These are phyloP conservation scores for Bathelium albidoporum DNA, from an alignment of 495 filamentous ascomycete species.

Conservation along the genomic window DNA sequence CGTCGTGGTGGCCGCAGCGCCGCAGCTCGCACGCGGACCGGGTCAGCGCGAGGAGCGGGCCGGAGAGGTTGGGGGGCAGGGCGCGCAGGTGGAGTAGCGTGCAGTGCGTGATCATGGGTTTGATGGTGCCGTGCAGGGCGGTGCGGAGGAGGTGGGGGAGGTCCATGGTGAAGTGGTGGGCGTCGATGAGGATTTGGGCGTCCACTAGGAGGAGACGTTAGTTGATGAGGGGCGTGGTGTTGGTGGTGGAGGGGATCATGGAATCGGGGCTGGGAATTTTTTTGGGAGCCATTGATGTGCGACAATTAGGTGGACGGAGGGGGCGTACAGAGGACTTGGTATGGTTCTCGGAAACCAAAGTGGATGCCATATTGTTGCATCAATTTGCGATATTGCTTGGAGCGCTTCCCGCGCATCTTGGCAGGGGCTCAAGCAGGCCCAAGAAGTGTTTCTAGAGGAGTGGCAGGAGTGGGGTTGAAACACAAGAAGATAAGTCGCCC, in stretches of 20 bases:
- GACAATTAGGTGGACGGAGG: constrained; percentile 36
- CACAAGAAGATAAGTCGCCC: no score
- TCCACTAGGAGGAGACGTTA: constrained; percentile 46
- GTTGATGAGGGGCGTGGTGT: no score
- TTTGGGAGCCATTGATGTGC: no score
- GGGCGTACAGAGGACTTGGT: constrained; percentile 58
- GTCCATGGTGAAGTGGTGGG: constrained; percentile 70
- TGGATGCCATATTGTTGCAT: constrained; percentile 81
- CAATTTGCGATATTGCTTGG: constrained; percentile 91
- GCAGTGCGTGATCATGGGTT: constrained; percentile 51
- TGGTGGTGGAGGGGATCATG: no score
- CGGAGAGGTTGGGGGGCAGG: constrained; percentile 7
- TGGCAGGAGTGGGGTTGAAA: not conserved
- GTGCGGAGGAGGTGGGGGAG: constrained; percentile 58
- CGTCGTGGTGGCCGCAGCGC: constrained; percentile 78
- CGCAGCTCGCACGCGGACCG: constrained; percentile 49
- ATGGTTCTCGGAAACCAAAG: constrained; percentile 84
- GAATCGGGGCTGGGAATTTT: no score
- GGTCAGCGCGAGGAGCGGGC: not conserved
- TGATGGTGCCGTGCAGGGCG: constrained; percentile 69
- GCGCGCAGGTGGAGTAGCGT: constrained; percentile 62
- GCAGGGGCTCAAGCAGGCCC: constrained; percentile 7
- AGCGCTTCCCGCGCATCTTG: constrained; percentile 80
- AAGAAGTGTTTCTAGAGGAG: not conserved
- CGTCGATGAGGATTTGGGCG: constrained; percentile 65